Percentiles rank a stretch among this genome's conserved stretches.
phyloP scores from a whole-genome alignment of 139 green algal genomes.

The Chlorella vulgaris region DNA sequence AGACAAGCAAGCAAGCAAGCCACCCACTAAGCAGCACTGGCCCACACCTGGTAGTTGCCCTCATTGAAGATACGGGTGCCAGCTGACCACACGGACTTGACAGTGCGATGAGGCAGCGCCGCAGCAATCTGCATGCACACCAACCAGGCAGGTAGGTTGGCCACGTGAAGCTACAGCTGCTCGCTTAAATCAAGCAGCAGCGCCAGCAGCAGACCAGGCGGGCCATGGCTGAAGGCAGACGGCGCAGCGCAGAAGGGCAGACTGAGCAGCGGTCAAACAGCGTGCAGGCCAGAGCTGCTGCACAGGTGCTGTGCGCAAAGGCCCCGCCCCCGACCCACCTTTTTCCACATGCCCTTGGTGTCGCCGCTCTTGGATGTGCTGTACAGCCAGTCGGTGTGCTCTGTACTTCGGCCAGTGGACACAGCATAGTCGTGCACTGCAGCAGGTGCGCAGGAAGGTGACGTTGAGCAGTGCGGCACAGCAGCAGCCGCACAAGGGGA shows the following conservation, averaged over 20 bases:
- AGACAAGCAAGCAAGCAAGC: not conserved
- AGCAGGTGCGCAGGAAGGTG: not conserved
- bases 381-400: slow-evolving; percentile 51
- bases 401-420: slow-evolving; percentile 12
- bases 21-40: not conserved
- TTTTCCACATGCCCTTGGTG: slow-evolving; percentile 25
- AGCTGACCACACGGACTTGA: slow-evolving; percentile 65
- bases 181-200: too few species aligned
- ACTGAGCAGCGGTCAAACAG: too few species aligned
- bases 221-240: too few species aligned
- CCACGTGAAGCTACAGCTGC: too few species aligned
- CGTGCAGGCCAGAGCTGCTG: too few species aligned
- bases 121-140: slow-evolving; percentile 19
- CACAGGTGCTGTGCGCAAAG: not conserved
- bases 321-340: too few species aligned
- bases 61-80: slow-evolving; percentile 64
- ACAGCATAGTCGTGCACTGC: slow-evolving; percentile 43
- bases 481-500: slow-evolving; percentile 36
- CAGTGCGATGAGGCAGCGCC: slow-evolving; percentile 67
- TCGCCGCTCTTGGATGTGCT: slow-evolving; percentile 15
- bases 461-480: slow-evolving; percentile 11
- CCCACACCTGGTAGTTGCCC: slow-evolving; percentile 1
- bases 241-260: too few species aligned
- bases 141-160: not conserved
- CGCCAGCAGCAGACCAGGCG: too few species aligned